Conservation (phyloP, 1,284 basidiomycete genomes). For the Lentinula novae-zelandiae region DNA sequence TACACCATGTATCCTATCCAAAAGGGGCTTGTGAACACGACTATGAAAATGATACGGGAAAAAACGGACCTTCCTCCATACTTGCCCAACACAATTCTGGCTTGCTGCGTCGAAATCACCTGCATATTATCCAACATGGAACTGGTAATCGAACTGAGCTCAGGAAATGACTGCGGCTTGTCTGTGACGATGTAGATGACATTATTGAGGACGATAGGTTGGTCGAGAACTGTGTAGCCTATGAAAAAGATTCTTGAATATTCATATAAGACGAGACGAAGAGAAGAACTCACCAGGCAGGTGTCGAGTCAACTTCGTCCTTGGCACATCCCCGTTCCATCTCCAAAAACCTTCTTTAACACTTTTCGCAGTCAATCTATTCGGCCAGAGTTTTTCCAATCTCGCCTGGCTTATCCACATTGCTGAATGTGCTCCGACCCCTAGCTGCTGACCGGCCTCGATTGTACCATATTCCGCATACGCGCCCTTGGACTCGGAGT, state of each 20-base stretch:
- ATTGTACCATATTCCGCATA: constrained; percentile 48
- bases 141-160: constrained; percentile 39
- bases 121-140: constrained; percentile 50
- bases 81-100: constrained; percentile 44
- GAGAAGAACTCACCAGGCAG: constrained; percentile 44
- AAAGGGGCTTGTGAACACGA: background rate
- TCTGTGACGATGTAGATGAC: constrained; percentile 68
- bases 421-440: constrained; percentile 34
- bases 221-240: constrained; percentile 83
- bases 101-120: constrained; percentile 53
- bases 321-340: constrained; percentile 53
- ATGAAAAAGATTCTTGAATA: background rate
- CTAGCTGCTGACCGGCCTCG: constrained; percentile 35
- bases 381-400: constrained; percentile 25
- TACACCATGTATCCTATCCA: constrained; percentile 46
- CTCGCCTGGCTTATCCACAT: constrained; percentile 32
- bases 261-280: constrained; percentile 5
- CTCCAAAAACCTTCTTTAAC: constrained; percentile 47
- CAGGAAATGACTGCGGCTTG: constrained; percentile 45
- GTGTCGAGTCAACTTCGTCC: constrained; percentile 51
- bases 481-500: constrained; percentile 49
- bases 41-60: background rate
- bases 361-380: constrained; percentile 27
- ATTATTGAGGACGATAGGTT: constrained; percentile 66
- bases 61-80: constrained; percentile 52